A percentile compares a stretch with the other conserved stretches of the same genome.
Conservation (phyloP, 139 green algal genomes). For the Spirogloea muscicola region DNA sequence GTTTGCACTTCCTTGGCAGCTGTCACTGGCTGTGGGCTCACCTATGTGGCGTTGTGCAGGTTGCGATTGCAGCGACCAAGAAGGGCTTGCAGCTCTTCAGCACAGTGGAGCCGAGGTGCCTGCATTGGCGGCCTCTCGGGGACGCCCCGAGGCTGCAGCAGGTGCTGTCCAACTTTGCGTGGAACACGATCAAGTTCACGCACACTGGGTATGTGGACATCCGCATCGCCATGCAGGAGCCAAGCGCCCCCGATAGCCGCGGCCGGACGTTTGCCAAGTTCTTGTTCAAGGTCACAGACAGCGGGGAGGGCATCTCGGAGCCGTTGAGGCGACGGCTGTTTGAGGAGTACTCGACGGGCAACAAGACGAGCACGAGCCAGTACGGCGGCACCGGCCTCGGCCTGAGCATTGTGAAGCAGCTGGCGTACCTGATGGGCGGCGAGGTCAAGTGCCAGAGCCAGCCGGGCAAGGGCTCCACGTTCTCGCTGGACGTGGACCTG, state of each 20-base stretch:
- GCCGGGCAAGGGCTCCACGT: constrained; percentile 28
- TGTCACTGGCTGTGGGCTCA: background rate
- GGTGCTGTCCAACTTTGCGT: constrained; percentile 37
- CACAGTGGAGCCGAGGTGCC: constrained; percentile 5
- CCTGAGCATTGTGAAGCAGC: constrained; percentile 6
- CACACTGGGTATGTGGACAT: constrained; percentile 22
- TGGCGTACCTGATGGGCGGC: constrained; percentile 29
- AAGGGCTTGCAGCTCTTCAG: constrained; percentile 27
- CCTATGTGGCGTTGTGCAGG: no score
- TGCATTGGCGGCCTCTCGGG: background rate
- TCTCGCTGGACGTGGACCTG: constrained; percentile 28
- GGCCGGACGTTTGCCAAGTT: background rate
- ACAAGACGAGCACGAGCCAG: constrained; percentile 28
- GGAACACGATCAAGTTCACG: constrained; percentile 45
- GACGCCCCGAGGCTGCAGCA: constrained; percentile 25
- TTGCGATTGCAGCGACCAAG: constrained; percentile 13
- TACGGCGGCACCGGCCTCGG: constrained; percentile 1
- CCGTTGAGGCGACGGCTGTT: constrained; percentile 8
- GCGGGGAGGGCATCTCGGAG: constrained; percentile 13
- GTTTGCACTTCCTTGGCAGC: no score
- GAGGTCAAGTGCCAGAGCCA: constrained; percentile 20
- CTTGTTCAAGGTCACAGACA: constrained; percentile 24
- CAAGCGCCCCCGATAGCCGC: background rate
- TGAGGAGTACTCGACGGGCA: constrained; percentile 22
- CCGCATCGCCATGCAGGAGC: constrained; percentile 10